Evolutionary conservation across 1,284 basidiomycete species (phyloP).

Genomic region (Rhizoctonia solani): DNA sequence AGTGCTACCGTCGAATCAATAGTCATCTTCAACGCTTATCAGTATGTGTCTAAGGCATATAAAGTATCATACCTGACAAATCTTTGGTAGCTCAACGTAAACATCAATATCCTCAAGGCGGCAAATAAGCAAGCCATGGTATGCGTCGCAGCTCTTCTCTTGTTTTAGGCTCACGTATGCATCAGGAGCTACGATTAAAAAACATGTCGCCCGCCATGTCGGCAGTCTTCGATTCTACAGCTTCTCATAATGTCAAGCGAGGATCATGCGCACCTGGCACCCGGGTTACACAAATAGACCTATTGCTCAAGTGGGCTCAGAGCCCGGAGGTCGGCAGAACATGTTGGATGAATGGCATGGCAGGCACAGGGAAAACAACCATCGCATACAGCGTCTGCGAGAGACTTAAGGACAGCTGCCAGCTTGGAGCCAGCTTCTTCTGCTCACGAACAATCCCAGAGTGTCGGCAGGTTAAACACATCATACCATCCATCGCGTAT

Average conservation of each 20-base stretch:
- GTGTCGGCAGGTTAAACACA: constrained; percentile 6
- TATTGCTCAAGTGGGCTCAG: constrained; percentile 35
- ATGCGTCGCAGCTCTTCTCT: too few relatives aligned
- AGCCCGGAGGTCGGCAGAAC: constrained; percentile 23
- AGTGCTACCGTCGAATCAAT: not conserved
- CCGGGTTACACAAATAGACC: constrained; percentile 34
- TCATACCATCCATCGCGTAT: constrained; percentile 32
- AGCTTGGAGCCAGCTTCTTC: constrained; percentile 44
- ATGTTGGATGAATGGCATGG: constrained; percentile 42
- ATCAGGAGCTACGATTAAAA: not conserved
- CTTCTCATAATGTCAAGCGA: not conserved
- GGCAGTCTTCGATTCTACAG: not conserved
- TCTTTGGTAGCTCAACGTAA: not conserved
- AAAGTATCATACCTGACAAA: not conserved
- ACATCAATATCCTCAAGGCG: not conserved
- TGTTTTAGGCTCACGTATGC: not conserved
- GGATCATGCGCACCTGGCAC: constrained; percentile 34
- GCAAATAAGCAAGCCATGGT: not conserved
- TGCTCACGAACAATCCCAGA: constrained; percentile 41
- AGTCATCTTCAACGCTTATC: not conserved
- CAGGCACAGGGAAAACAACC: constrained; percentile 36
- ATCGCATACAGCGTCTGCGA: constrained; percentile 41
- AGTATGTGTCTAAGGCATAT: not conserved
- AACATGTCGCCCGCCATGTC: not conserved
- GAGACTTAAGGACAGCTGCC: constrained; percentile 1